Base-by-base conservation (phyloP, 768 basidiomycete species). In the Calocera viscosa region DNA sequence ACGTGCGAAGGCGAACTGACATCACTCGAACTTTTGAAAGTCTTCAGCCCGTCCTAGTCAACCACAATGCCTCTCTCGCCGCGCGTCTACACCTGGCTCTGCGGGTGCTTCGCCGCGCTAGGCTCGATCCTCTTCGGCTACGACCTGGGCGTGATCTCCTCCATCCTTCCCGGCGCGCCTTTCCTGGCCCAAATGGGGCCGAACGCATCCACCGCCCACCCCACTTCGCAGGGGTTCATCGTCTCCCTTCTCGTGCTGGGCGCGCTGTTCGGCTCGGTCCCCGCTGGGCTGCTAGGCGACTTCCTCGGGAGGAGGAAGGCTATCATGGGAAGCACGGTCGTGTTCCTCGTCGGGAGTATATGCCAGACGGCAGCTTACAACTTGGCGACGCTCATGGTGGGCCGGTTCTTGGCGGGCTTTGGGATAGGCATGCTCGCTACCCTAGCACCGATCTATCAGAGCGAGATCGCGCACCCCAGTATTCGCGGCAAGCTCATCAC, bases 391-490 rank as follows among this genome's bases (percentile, higher is more conserved):
- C 35, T 66, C 24, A 38, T 66, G 28, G 53, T 53, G 8, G 82
- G 82, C 1, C 77, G 82, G 1, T 82, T 82, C 75, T 80, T 82
- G 66, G 82, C 82, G 16, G 81, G 81, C 16, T 78, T 78, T 66
- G 79, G 78, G 10, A 76, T 80, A 8, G 81, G 81, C 0, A 80
- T 82, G 67, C 79, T 82, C 69, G 79, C 81, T 8, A 80, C 82
- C 72, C 73, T 82, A 19, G 80, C 81, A 3, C 79, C 81, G 30
- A 71, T 85, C 11, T 84, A 85, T 72, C 83, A 85, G 74, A 79
- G 83, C 19, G 83, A 84, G 73, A 84, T 85, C 64, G 81, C 83
- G 1, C 82, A 83, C 67, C 82, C 83, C 0, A 80, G 80, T 74
- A 83, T 83, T 47, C 77, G 82, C n/a, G 83, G 83, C 11, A 76